Conservation (phyloP, 2,329 filamentous ascomycete genomes). For the Diplocarpon mali region DNA sequence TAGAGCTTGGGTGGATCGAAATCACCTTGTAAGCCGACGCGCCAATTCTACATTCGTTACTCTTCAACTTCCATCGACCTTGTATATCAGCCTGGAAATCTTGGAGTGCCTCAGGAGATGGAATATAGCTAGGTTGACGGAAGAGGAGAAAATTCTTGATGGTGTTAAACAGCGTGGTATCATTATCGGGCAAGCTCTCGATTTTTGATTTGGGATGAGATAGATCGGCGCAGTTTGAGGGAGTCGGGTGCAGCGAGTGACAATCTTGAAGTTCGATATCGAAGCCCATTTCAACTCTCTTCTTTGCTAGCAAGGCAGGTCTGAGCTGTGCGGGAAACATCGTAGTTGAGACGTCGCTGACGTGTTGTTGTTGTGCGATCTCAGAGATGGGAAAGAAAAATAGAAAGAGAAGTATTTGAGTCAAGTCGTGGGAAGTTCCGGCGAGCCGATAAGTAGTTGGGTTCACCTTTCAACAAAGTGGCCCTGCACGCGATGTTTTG, state of each 20-base stretch:
- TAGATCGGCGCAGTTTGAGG: too few species aligned
- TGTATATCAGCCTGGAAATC: conserved; percentile 2
- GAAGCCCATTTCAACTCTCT: neutral
- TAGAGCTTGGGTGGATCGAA: conserved; percentile 1
- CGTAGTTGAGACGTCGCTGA: neutral
- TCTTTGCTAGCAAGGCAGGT: neutral
- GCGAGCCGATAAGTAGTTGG: too few species aligned
- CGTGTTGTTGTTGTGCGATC: neutral
- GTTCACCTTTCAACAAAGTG: neutral
- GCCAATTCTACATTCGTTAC: neutral
- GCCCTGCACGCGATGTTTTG: too few species aligned
- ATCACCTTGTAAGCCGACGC: neutral
- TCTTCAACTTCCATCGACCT: neutral
- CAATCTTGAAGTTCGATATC: neutral
- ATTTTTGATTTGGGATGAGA: neutral
- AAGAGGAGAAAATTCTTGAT: conserved; percentile 2
- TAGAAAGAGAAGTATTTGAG: neutral
- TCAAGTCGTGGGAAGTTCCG: too few species aligned
- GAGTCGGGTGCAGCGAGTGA: too few species aligned
- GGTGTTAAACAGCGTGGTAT: neutral
- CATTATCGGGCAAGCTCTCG: neutral
- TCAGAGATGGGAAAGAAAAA: neutral
- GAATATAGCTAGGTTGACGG: neutral
- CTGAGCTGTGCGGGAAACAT: neutral
- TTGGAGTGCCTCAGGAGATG: neutral